Base-by-base conservation (phyloP, 495 filamentous ascomycete species). In the Penicillium taxi region DNA sequence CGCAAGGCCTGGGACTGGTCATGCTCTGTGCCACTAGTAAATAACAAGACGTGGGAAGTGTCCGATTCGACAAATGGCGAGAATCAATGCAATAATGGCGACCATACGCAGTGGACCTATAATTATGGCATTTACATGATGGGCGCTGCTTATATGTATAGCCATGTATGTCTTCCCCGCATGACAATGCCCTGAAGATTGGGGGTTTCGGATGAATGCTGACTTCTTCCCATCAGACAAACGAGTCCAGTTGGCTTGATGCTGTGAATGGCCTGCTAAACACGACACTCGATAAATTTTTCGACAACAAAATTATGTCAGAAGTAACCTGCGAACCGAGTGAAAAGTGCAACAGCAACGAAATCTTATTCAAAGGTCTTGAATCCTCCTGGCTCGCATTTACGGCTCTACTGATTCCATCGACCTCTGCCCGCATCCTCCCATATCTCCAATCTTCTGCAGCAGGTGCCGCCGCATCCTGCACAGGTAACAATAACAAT, bases 361-460 rank as follows among this genome's bases (percentile, higher is more conserved):
- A 87, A 52, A 75, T 79, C 37, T 75, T 77, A 16, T 91, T 93
- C 73, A 90, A 90, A 54, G 83, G 82, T 3, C 82, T 85, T 45
- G 67, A 87, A 6, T 63, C 80, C 7, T 73, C 80, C 7, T 90
- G 84, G 82, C 74, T 94, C 62, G 78, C 80, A 1, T 69, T 75
- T 4, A 76, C 79, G 4, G 77, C 78, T 1, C 77, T 86, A 38
- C 70, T 88, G 1, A 63, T 66, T 11, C 68, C 68, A 4, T 81
- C 72, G 48, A 85, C 81, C 0, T 72, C 66, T 33, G 56, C 70
- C 31, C 53, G 53, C 3, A 77, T 94, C 56, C 75, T 78, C 55
- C 74, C 79, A 0, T 73, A 81, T 30, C 66, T 94, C 2, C 58
- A 63, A 25, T 63, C 74, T 4, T 84, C 82, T 2, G 82, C 81